Conservation (phyloP, 2,329 filamentous ascomycete genomes). For the Macroventuria anomochaeta region DNA sequence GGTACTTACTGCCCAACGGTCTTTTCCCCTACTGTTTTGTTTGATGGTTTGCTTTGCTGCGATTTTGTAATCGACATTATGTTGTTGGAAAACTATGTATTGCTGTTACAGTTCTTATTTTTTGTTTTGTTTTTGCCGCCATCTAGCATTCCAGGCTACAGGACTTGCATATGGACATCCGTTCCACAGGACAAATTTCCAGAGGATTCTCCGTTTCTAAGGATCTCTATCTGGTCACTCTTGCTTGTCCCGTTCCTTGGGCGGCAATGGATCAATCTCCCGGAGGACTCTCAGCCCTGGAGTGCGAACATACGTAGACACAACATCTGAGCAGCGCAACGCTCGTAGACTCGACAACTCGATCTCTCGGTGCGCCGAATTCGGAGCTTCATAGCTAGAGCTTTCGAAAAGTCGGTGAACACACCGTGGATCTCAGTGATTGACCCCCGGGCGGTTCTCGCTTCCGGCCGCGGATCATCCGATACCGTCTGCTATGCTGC, state of each 20-base stretch:
- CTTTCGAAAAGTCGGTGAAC: slow-evolving; percentile 37
- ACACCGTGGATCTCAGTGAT: slow-evolving; percentile 23
- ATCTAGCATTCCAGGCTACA: slow-evolving; percentile 39
- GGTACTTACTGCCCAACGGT: slow-evolving; percentile 54
- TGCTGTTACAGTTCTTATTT: slow-evolving; percentile 27
- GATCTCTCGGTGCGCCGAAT: slow-evolving; percentile 31
- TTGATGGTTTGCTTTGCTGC: slow-evolving; percentile 30
- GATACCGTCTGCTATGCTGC: slow-evolving; percentile 23
- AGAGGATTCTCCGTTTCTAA: slow-evolving; percentile 23
- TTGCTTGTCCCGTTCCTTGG: slow-evolving; percentile 21
- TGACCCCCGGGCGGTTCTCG: slow-evolving; percentile 26
- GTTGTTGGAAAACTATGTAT: slow-evolving; percentile 39
- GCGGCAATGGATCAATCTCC: slow-evolving; percentile 4
- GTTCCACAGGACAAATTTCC: slow-evolving; percentile 29
- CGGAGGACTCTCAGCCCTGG: not conserved
- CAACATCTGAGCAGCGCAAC: slow-evolving; percentile 23
- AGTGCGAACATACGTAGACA: slow-evolving; percentile 11
- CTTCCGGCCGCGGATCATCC: slow-evolving; percentile 25
- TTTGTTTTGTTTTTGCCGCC: slow-evolving; percentile 36
- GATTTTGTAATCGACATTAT: slow-evolving; percentile 27
- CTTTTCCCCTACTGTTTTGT: slow-evolving; percentile 35
- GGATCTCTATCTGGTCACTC: slow-evolving; percentile 30
- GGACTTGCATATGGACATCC: slow-evolving; percentile 26
- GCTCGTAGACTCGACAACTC: slow-evolving; percentile 38
- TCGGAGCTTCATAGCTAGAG: slow-evolving; percentile 37